These are phyloP conservation scores for Cladosporium phlei DNA, from an alignment of 2,329 filamentous ascomycete species.

Conservation along the genomic window DNA sequence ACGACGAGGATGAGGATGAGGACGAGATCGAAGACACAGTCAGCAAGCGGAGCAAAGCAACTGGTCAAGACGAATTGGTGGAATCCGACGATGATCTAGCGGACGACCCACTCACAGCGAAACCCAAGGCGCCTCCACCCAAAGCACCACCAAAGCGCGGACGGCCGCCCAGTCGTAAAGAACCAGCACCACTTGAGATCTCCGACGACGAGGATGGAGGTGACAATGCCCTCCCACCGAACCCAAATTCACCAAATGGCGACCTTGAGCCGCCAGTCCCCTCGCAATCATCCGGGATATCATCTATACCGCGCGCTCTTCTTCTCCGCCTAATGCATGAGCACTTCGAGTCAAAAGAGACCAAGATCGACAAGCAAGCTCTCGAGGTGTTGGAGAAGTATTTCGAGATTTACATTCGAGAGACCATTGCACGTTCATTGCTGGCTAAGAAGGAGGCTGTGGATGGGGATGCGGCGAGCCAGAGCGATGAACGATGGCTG, in stretches of 20 bases:
- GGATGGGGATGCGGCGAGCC: slow-evolving; percentile 29
- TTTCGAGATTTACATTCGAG: slow-evolving; percentile 83
- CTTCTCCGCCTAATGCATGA: slow-evolving; percentile 73
- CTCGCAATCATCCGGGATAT: slow-evolving; percentile 22
- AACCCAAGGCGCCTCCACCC: slow-evolving; percentile 1
- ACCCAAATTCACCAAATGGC: neutral
- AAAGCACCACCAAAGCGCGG: slow-evolving; percentile 13
- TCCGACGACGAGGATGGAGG: slow-evolving; percentile 14
- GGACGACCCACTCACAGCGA: slow-evolving; percentile 21
- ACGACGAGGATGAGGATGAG: slow-evolving; percentile 20
- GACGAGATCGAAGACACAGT: slow-evolving; percentile 9
- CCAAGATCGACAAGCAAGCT: slow-evolving; percentile 70
- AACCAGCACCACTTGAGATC: neutral
- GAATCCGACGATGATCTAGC: slow-evolving; percentile 21
- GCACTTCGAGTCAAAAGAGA: slow-evolving; percentile 66
- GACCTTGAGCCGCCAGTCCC: slow-evolving; percentile 6
- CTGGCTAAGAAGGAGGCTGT: slow-evolving; percentile 56
- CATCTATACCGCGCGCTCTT: slow-evolving; percentile 65
- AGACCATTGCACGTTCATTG: slow-evolving; percentile 75
- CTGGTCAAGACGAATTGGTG: neutral
- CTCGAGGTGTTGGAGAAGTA: slow-evolving; percentile 76
- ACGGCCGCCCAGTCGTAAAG: slow-evolving; percentile 15
- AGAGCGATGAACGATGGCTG: slow-evolving; percentile 36
- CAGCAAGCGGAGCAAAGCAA: neutral
- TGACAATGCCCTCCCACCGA: neutral